Conservation (phyloP, 1,284 basidiomycete genomes). For the Puccinia triticina region DNA sequence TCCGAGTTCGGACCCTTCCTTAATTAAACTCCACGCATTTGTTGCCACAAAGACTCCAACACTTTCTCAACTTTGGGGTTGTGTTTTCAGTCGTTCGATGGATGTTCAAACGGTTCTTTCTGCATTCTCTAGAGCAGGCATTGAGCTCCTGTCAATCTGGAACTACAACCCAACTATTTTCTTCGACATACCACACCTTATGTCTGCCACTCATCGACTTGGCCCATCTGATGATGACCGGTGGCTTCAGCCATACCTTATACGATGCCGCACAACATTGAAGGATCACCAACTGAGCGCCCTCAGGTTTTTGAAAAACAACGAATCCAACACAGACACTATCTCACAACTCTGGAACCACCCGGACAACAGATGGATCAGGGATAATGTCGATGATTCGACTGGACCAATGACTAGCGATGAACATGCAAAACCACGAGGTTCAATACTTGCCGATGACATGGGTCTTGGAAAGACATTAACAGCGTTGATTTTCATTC, state of each 20-base stretch:
- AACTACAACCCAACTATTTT: background rate
- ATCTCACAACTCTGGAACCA: no score
- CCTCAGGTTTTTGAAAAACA: no score
- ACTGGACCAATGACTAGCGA: background rate
- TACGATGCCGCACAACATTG: no score
- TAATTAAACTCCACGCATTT: slow-evolving; percentile 2
- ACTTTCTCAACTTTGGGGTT: background rate
- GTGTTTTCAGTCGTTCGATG: background rate
- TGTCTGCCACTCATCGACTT: background rate
- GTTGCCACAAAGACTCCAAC: background rate
- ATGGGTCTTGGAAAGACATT: no score
- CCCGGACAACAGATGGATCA: background rate
- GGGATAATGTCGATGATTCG: no score
- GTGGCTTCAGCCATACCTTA: no score
- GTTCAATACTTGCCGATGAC: no score
- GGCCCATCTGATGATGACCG: no score
- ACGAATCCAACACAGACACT: no score
- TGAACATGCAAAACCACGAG: background rate
- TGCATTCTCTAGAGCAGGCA: background rate
- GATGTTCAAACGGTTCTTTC: background rate
- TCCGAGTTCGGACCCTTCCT: background rate
- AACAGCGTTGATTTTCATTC: no score
- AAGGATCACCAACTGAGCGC: no score
- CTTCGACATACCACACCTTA: background rate
- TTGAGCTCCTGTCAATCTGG: no score